Conservation (phyloP, 345 rosid genomes). For the Nasturtium officinale region DNA sequence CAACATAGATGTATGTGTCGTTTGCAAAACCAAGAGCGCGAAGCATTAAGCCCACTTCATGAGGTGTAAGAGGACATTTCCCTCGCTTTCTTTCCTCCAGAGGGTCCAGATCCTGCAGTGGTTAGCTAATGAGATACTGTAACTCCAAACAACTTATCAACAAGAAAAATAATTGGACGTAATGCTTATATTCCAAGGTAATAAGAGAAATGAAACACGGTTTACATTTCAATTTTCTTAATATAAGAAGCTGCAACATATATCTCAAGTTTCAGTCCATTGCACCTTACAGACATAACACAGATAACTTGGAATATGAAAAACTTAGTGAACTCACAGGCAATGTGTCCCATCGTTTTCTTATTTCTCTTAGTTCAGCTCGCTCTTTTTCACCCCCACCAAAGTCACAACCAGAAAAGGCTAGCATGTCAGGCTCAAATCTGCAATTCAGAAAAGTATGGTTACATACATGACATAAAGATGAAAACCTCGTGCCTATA, state of each 20-base stretch:
- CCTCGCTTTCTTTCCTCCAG: constrained; percentile 90
- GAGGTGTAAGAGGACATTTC: constrained; percentile 95
- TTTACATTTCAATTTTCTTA: neutral
- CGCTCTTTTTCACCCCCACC: constrained; percentile 99
- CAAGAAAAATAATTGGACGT: neutral
- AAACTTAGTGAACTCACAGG: constrained; percentile 67
- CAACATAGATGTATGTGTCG: constrained; percentile 84
- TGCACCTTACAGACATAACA: neutral
- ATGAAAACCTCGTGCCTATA: constrained; percentile 5
- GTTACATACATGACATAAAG: constrained; percentile 11
- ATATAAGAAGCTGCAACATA: neutral
- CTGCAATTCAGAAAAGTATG: constrained; percentile 45
- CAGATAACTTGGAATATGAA: neutral
- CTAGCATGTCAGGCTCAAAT: constrained; percentile 99
- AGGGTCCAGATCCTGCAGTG: constrained; percentile 76
- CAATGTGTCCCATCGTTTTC: constrained; percentile 95
- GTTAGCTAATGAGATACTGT: constrained; percentile 17
- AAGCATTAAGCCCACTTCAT: constrained; percentile 94
- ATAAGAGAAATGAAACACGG: neutral
- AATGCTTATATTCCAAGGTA: constrained; percentile 2
- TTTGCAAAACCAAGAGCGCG: constrained; percentile 92
- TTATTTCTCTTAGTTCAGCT: constrained; percentile 81
- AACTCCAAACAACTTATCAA: neutral
- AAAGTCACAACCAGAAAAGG: constrained; percentile 97
- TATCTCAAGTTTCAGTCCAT: constrained; percentile 19